Base-by-base conservation (phyloP, 805 yeast genomes). In the Myxozyma vanderwaltii region DNA sequence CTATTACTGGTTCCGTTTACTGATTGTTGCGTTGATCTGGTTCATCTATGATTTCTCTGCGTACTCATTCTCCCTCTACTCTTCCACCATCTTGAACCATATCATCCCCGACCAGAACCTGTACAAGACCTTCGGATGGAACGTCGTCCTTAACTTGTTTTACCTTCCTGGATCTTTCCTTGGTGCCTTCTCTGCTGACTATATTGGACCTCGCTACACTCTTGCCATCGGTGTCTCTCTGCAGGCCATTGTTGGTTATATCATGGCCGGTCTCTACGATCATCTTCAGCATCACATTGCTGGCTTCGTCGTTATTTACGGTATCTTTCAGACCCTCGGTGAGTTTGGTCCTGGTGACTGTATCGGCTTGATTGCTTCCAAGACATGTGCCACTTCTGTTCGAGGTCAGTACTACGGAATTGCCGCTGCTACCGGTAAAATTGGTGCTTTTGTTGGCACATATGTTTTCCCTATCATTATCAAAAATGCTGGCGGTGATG, bases 271-370 rank as follows among this genome's bases (percentile, higher is more conserved):
- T 23, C 74, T 80, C 49, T 85, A 86, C 70, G 75, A 77, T 31
- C 69, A 71, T 27, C 78, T 92, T 67, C 77, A 78, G 61, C 68
- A 81, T 40, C 81, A 86, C 67, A 78, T 89, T 70, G 97, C 83
- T 40, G 92, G 84, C 0, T 89, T 91, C 68, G 88, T 85, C 51
- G 94, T 90, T 45, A 86, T 88, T 29, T 92, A 86, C 71, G 97
- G 97, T 76, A 84, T 92, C 65, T 92, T 90, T 74, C 77, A 84
- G 72, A 79, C 96, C 5, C 79, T 89, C 50, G 97, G 97, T 69
- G 97, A 92, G 74, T 88, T 91, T 74, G 96, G 96, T 31, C 91
- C 96, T 13, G 98, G 97, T 76, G 89, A 91, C 75, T 89, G 88
- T 75, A 86, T 88, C 72, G 97, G 97, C 67, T 76, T 88, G 56